phyloP scores from a whole-genome alignment of 2,329 filamentous ascomycete genomes.

The Penicillium sp. region DNA sequence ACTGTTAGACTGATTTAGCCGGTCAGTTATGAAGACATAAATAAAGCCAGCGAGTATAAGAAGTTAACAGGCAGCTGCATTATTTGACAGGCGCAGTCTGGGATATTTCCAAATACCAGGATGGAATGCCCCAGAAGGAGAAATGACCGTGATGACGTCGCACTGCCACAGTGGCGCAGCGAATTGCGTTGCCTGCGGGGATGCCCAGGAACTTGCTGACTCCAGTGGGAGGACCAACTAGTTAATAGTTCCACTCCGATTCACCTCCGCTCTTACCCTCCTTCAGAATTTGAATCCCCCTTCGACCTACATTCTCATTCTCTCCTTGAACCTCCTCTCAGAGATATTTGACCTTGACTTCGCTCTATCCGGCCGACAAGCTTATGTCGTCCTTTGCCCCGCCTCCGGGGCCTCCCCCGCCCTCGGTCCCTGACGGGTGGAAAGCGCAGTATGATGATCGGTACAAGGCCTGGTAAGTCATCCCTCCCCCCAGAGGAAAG shows the following conservation, averaged over 20 bases:
- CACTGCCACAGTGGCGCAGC: constrained; percentile 20
- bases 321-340: background rate
- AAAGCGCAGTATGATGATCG: constrained; percentile 83
- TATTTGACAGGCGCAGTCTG: no score
- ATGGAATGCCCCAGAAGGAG: constrained; percentile 9
- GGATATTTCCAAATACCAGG: no score
- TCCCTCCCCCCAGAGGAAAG: background rate
- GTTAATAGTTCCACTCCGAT: background rate
- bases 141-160: constrained; percentile 11
- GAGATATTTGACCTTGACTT: background rate
- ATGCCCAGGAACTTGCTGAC: no score
- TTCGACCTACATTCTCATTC: background rate
- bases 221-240: no score
- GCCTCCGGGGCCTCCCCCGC: constrained; percentile 59
- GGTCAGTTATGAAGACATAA: no score
- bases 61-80: no score
- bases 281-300: no score
- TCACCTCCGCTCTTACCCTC: background rate
- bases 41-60: no score
- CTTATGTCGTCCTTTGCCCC: constrained; percentile 43
- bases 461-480: constrained; percentile 76
- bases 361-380: constrained; percentile 8
- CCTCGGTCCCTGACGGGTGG: constrained; percentile 76
- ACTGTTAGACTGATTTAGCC: no score
- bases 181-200: background rate